These are phyloP conservation scores for Aspergillus sp. DNA, from an alignment of 2,329 filamentous ascomycete genomes.

Conservation along the genomic window DNA sequence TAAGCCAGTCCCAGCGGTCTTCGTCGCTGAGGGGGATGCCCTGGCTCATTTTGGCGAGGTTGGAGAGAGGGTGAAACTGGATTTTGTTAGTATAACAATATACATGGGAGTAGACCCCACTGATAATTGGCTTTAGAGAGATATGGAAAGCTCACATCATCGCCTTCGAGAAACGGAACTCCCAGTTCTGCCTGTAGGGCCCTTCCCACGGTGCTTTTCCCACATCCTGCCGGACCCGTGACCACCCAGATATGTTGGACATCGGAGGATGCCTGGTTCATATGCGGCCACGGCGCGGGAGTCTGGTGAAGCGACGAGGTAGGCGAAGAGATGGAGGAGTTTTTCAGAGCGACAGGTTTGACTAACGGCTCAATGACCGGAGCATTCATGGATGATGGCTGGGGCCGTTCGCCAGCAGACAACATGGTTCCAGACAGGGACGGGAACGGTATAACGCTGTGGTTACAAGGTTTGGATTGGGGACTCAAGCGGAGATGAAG, in stretches of 20 bases:
- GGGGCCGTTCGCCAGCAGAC: slow-evolving; percentile 31
- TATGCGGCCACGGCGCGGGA: slow-evolving; percentile 10
- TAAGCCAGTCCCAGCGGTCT: slow-evolving; percentile 97
- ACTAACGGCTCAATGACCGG: slow-evolving; percentile 14
- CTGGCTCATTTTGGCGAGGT: slow-evolving; percentile 82
- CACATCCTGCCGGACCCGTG: slow-evolving; percentile 69
- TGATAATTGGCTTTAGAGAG: not conserved
- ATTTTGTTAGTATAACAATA: not conserved
- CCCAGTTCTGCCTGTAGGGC: slow-evolving; percentile 54
- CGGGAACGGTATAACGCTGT: slow-evolving; percentile 12
- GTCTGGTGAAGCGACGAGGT: slow-evolving; percentile 1
- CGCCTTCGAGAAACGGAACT: slow-evolving; percentile 67
- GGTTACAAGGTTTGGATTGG: slow-evolving; percentile 1
- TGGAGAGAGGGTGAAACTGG: slow-evolving; percentile 50
- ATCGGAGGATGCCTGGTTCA: slow-evolving; percentile 4
- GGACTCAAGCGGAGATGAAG: not conserved
- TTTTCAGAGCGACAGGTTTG: slow-evolving; percentile 14
- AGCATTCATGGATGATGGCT: slow-evolving; percentile 16
- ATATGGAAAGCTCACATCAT: slow-evolving; percentile 53
- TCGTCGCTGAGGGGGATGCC: slow-evolving; percentile 80
- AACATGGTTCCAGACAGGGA: slow-evolving; percentile 26
- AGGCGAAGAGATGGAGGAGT: slow-evolving; percentile 1
- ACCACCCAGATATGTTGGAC: slow-evolving; percentile 70
- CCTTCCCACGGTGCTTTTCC: slow-evolving; percentile 67
- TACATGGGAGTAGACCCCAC: too few species aligned